These are phyloP conservation scores for Acorus calamus DNA, from an alignment of 106 monocot genomes.

Conservation along the genomic window DNA sequence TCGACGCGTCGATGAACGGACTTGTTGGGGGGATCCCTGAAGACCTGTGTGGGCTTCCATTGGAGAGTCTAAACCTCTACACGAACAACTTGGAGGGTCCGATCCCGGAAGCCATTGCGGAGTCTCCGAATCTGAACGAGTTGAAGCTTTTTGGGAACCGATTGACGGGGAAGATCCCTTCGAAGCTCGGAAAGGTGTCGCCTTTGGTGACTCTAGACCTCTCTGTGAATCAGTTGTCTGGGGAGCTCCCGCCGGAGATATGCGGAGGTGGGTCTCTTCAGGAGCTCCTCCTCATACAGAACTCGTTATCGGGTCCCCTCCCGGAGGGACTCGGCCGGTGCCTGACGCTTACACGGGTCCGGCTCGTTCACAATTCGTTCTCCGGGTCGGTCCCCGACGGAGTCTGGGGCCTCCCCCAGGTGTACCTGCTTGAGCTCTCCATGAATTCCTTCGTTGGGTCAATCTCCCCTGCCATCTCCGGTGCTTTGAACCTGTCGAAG, in stretches of 20 bases:
- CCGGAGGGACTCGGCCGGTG: constrained; percentile 44
- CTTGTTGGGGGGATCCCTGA: constrained; percentile 52
- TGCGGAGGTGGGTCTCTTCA: constrained; percentile 44
- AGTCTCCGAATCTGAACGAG: constrained; percentile 28
- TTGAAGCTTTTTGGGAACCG: constrained; percentile 51
- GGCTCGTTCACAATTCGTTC: constrained; percentile 36
- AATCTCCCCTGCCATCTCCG: constrained; percentile 16
- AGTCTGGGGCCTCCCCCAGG: constrained; percentile 29
- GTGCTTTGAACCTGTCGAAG: constrained; percentile 23
- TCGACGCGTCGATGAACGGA: constrained; percentile 51
- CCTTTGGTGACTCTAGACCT: constrained; percentile 43
- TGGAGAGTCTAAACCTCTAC: constrained; percentile 53
- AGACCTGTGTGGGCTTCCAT: constrained; percentile 39
- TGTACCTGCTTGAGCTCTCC: constrained; percentile 26
- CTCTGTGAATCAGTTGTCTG: constrained; percentile 49
- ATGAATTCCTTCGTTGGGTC: constrained; percentile 25
- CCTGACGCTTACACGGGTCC: constrained; percentile 29
- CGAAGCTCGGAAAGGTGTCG: constrained; percentile 37
- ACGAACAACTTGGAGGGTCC: constrained; percentile 34
- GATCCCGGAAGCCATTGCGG: constrained; percentile 25
- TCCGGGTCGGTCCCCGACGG: constrained; percentile 28
- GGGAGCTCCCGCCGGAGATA: constrained; percentile 48
- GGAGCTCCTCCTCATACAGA: constrained; percentile 42
- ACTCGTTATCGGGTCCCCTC: constrained; percentile 35
- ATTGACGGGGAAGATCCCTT: constrained; percentile 48